Base-by-base conservation (phyloP, 129 eudicot genomes). In the Erigeron canadensis region DNA sequence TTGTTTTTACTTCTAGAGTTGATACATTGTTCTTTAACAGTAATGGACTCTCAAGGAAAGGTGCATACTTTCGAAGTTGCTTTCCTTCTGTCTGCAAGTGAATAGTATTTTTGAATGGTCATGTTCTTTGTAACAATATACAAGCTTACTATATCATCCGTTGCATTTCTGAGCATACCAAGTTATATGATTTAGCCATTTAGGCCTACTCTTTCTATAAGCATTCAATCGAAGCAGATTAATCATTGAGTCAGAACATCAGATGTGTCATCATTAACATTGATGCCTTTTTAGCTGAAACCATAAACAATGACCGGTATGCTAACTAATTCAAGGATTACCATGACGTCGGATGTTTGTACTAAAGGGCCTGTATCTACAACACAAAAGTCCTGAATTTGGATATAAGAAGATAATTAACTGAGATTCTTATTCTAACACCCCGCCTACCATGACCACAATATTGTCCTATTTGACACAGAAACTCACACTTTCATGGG, bases 41-140 rank as follows among this genome's bases (percentile, higher is more conserved):
- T 16, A 85, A 45, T 12, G 59, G 75, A 50, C 86, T 78, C 71
- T 93, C 98, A 45, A 93, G 83, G 50, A 93, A 70, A 60, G 98
- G 96, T 34, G 95, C 78, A 75, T 83, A 85, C 85, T 84, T 93
- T 76, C 98, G 77, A 63, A 83, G 79, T 72, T 85, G 85, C 79
- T 72, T 43, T 54, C 73, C 86, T 71, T 80, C 87, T 10, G 74
- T 79, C 98, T 93, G 65, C 72, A 51, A 64, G 19, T 65, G 48
- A 67, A 47, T 55, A 77, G 22, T 38, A 68, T 63, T 59, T n/a
- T 58, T 15, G 10, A 54, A 61, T 13, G 38, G n/a, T 59, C 50
- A 47, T 59, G 12, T 42, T 58, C 21, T 18, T 71, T 41, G 23
- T 55, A 63, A 47, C 47, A 64, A 64, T 41, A 16, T 51, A 64